Percentiles rank a stretch among this genome's conserved stretches.
These are phyloP conservation scores for Huntiella savannae DNA, from an alignment of 2,329 filamentous ascomycete species.

Conservation along the genomic window DNA sequence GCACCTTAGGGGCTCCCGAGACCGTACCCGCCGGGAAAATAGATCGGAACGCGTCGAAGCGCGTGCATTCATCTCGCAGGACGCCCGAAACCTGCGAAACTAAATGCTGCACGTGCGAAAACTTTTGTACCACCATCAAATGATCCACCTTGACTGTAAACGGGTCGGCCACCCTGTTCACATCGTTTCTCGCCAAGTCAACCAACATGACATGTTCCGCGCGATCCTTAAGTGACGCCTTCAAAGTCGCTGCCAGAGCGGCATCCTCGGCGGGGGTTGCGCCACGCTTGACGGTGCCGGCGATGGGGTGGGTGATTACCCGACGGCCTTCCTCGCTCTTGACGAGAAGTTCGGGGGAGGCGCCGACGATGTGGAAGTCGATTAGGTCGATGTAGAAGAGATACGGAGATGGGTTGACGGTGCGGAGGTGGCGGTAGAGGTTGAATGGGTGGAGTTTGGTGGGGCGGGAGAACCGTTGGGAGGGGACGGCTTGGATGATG, in stretches of 20 bases:
- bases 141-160: conserved; percentile 77
- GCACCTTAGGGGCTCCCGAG: conserved; percentile 85
- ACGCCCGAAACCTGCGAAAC: conserved; percentile 89
- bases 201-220: conserved; percentile 97
- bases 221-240: conserved; percentile 70
- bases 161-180: conserved; percentile 89
- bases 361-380: conserved; percentile 87
- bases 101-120: conserved; percentile 93
- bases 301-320: conserved; percentile 92
- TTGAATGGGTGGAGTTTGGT: conserved; percentile 93
- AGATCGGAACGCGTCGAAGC: conserved; percentile 87
- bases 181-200: conserved; percentile 85
- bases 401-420: conserved; percentile 95
- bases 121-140: conserved; percentile 84
- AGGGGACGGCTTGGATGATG: conserved; percentile 95
- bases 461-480: conserved; percentile 75
- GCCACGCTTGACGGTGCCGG: conserved; percentile 81
- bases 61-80: conserved; percentile 62
- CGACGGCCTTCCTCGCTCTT: conserved; percentile 62
- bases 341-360: conserved; percentile 83
- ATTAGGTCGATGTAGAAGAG: conserved; percentile 88
- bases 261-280: conserved; percentile 66
- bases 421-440: conserved; percentile 86
- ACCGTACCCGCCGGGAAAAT: conserved; percentile 97
- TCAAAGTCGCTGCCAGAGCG: conserved; percentile 55